Evolutionary conservation across 768 basidiomycete genomes (phyloP), one percentile per base, ranked within the genome.

Genomic region (Leccinum incarnatum): DNA sequence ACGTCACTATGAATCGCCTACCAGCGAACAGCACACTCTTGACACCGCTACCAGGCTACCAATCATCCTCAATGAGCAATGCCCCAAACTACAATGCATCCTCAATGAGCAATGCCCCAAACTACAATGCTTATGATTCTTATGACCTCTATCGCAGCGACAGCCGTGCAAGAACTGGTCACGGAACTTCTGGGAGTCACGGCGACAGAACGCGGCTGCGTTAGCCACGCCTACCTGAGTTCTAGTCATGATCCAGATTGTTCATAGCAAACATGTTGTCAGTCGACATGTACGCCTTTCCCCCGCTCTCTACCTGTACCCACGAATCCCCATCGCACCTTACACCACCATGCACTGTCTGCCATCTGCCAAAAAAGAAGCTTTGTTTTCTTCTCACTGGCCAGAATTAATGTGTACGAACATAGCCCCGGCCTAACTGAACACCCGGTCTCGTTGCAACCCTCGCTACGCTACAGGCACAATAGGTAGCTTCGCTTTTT

Each of bases 41-140:
- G 60, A 89, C 88, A 32, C 87, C 89, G n/a, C 76, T 88, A 19
- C 78, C 83, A 4, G 81, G 84, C 21, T 87, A 86, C 64, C 79
- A 81, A 59, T 66, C 75, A 8, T 63, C 78, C 29, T 69, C 80
- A n/a, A 61, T 78, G 56, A 55, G 62, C 37, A 57, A 64, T 55
- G 34, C 30, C 29, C 27, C 61, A 8, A 51, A 60, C 29, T 54
- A 64, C 46, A 54, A 63, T 32, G 17, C 58, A 8, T 63, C 78
- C 29, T 69, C 80, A n/a, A 61, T 78, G 56, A 55, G 62, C 37
- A 57, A 64, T 55, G 34, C 30, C 29, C 27, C 61, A 8, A 51
- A 60, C 29, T 54, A 64, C 46, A 54, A 63, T 32, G 17, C 58
- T 10, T 75, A 70, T 53, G 54, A 52, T 27, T 60, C 67, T 23